Evolutionary conservation across 257 asterid species (phyloP).

Genomic region (Pogostemon cablin): DNA sequence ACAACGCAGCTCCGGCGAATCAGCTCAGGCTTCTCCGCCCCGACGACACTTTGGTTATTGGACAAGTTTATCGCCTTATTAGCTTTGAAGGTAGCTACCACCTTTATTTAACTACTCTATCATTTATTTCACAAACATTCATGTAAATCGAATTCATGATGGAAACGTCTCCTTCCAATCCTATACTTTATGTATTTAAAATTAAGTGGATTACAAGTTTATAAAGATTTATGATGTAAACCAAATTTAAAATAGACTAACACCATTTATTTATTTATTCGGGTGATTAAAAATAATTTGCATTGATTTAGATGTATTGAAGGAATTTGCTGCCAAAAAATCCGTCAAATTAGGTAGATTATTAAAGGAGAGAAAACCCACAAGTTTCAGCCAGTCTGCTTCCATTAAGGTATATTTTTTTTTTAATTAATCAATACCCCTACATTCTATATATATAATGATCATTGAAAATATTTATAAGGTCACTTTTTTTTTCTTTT

Average conservation of each 20-base stretch:
- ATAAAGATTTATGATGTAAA: too few species aligned
- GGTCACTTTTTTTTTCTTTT: too few species aligned
- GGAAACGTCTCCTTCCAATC: too few species aligned
- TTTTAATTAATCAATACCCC: too few species aligned
- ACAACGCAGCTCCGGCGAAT: slow-evolving; percentile 51
- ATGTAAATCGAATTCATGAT: too few species aligned
- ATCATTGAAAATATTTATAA: too few species aligned
- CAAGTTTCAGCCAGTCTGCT: slow-evolving; percentile 24
- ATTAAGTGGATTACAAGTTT: too few species aligned
- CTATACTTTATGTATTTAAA: too few species aligned
- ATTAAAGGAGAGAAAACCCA: slow-evolving; percentile 56
- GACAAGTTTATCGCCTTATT: slow-evolving; percentile 80
- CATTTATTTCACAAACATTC: not conserved
- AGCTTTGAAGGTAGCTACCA: slow-evolving; percentile 64
- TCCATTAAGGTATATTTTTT: slow-evolving; percentile 36
- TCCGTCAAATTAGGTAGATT: slow-evolving; percentile 62
- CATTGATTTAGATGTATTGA: slow-evolving; percentile 54
- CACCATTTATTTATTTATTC: not conserved
- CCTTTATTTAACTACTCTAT: too few species aligned
- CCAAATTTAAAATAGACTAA: too few species aligned
- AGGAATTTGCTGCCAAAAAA: slow-evolving; percentile 68
- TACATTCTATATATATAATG: too few species aligned
- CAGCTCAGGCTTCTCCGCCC: slow-evolving; percentile 87
- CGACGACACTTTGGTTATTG: slow-evolving; percentile 66
- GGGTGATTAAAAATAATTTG: not conserved